A percentile compares a stretch with the other conserved stretches of the same genome.
phyloP scores from a whole-genome alignment of 495 filamentous ascomycete genomes.

The Hypoxylon lienhwacheense region DNA sequence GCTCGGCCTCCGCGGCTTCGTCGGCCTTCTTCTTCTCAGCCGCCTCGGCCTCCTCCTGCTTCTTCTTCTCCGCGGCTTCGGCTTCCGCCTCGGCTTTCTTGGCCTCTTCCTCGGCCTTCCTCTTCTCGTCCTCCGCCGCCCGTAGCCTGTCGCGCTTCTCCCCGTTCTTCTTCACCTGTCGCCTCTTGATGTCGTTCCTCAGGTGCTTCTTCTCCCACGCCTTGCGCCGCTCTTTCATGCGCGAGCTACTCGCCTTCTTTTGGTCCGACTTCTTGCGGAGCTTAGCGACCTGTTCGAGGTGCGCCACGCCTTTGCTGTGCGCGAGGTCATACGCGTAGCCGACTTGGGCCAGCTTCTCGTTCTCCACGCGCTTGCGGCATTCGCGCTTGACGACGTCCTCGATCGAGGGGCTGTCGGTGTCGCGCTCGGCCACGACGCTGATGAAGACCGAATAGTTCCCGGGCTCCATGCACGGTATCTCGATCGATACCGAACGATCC shows the following conservation, averaged over 20 bases:
- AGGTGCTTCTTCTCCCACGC: slow-evolving; percentile 54
- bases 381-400: slow-evolving; percentile 73
- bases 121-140: slow-evolving; percentile 50
- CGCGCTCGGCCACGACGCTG: slow-evolving; percentile 72
- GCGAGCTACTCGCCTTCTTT: slow-evolving; percentile 52
- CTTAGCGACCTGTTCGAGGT: slow-evolving; percentile 63
- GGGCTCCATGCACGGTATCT: slow-evolving; percentile 63
- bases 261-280: slow-evolving; percentile 51
- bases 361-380: slow-evolving; percentile 62
- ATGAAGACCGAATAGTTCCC: slow-evolving; percentile 83
- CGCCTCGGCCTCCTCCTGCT: slow-evolving; percentile 38
- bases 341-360: slow-evolving; percentile 82
- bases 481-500: slow-evolving; percentile 53
- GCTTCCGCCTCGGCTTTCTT: slow-evolving; percentile 46
- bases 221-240: slow-evolving; percentile 47
- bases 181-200: slow-evolving; percentile 41
- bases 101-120: slow-evolving; percentile 46
- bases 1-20: slow-evolving; percentile 28
- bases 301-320: slow-evolving; percentile 71
- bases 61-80: slow-evolving; percentile 42
- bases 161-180: slow-evolving; percentile 41
- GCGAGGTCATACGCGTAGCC: slow-evolving; percentile 88
- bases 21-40: slow-evolving; percentile 40
- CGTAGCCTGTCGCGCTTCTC: slow-evolving; percentile 54
- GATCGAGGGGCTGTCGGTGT: slow-evolving; percentile 54